Percentiles rank a stretch among this genome's conserved stretches.
phyloP scores from a whole-genome alignment of 2,329 filamentous ascomycete genomes.

The Talaromyces rugulosus region DNA sequence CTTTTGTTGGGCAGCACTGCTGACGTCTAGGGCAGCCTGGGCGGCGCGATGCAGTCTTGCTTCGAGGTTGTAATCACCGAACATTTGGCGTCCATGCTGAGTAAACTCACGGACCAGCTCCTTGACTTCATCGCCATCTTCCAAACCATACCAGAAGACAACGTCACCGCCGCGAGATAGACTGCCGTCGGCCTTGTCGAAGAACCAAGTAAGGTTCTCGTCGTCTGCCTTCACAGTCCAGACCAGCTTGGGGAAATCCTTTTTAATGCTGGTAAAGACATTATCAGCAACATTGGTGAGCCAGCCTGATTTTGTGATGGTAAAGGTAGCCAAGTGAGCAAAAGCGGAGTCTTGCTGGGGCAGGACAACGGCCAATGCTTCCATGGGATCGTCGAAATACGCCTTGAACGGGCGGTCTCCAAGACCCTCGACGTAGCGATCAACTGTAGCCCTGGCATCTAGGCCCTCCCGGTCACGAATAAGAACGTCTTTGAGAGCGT shows the following conservation, averaged over 20 bases:
- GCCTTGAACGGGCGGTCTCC: constrained; percentile 77
- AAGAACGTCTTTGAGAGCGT: constrained; percentile 75
- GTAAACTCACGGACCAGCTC: constrained; percentile 82
- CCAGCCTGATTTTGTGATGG: constrained; percentile 92
- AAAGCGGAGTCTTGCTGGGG: constrained; percentile 62
- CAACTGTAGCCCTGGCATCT: constrained; percentile 77
- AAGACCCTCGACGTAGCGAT: constrained; percentile 78
- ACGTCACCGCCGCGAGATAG: constrained; percentile 81
- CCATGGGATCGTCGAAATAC: constrained; percentile 92
- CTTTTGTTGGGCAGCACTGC: constrained; percentile 53
- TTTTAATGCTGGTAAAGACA: constrained; percentile 88
- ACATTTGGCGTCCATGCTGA: constrained; percentile 76
- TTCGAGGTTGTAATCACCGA: constrained; percentile 84
- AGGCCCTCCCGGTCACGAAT: constrained; percentile 76
- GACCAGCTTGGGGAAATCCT: constrained; percentile 83
- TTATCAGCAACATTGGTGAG: constrained; percentile 93
- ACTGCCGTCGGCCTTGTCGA: constrained; percentile 92
- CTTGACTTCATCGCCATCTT: constrained; percentile 74
- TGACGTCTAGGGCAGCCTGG: constrained; percentile 60
- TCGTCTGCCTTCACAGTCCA: constrained; percentile 98
- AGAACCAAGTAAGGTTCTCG: constrained; percentile 97
- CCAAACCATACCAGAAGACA: constrained; percentile 93
- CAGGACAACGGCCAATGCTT: constrained; percentile 83
- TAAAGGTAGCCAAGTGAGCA: constrained; percentile 83
- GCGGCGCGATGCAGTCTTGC: constrained; percentile 77